phyloP scores from a whole-genome alignment of 73 alveolate genomes.

The Paramecium primaurelia region DNA sequence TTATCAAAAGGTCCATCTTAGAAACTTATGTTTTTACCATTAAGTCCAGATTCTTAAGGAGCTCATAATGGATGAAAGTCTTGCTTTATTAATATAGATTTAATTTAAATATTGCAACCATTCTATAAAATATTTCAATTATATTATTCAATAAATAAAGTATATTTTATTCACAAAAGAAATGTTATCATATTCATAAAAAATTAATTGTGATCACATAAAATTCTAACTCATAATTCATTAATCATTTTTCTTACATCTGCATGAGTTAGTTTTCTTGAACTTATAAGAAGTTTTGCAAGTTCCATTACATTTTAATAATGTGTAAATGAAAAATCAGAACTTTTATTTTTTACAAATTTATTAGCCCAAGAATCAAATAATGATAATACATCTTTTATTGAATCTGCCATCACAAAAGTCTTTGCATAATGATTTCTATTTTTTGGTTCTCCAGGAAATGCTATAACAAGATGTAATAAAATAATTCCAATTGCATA shows the following conservation, averaged over 20 bases:
- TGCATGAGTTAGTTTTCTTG: not conserved
- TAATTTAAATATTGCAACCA: not conserved
- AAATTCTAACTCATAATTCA: not conserved
- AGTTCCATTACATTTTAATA: not conserved
- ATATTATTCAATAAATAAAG: too few species aligned
- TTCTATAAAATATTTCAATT: not conserved
- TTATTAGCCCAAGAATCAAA: conserved; percentile 28
- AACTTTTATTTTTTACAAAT: conserved; percentile 6
- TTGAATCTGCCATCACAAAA: not conserved
- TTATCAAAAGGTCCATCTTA: conserved; percentile 32
- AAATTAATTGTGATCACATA: not conserved
- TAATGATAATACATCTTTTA: not conserved
- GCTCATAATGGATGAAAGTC: conserved; percentile 31
- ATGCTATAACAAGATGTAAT: conserved; percentile 41
- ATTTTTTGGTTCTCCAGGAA: conserved; percentile 41
- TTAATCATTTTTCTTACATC: not conserved
- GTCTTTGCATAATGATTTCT: conserved; percentile 12
- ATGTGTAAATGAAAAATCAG: conserved; percentile 18
- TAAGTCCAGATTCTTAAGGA: conserved; percentile 48
- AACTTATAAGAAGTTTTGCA: not conserved
- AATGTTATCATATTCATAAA: too few species aligned
- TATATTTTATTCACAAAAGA: too few species aligned
- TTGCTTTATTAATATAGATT: not conserved
- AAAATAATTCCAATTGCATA: conserved; percentile 14
- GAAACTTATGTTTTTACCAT: conserved; percentile 31